Evolutionary conservation across 2,329 filamentous ascomycete genomes (phyloP).

Genomic region (Fusarium nygamai): DNA sequence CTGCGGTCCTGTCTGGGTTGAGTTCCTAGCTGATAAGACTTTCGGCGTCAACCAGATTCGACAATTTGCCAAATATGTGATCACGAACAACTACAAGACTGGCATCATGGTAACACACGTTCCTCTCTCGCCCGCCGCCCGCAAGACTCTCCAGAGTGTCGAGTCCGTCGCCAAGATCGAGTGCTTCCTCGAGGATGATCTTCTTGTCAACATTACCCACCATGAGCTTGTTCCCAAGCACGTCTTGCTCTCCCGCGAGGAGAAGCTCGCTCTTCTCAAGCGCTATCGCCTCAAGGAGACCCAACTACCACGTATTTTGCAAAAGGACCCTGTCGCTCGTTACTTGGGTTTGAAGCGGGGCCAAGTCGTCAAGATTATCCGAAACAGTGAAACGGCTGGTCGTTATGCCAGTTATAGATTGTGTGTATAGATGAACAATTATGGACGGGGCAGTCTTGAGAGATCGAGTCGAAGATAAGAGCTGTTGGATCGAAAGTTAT

Average conservation of each 20-base stretch:
- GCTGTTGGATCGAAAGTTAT: slow-evolving; percentile 21
- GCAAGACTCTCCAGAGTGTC: slow-evolving; percentile 84
- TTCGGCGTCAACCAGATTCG: slow-evolving; percentile 95
- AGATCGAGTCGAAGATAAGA: neutral
- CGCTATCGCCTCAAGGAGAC: slow-evolving; percentile 97
- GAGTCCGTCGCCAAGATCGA: slow-evolving; percentile 84
- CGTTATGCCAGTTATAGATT: slow-evolving; percentile 94
- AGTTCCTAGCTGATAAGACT: slow-evolving; percentile 83
- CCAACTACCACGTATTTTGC: slow-evolving; percentile 90
- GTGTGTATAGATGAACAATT: slow-evolving; percentile 59
- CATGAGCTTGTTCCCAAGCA: slow-evolving; percentile 97
- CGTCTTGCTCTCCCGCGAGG: slow-evolving; percentile 86
- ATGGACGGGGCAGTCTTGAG: neutral
- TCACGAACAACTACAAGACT: slow-evolving; percentile 82
- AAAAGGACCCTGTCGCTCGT: slow-evolving; percentile 89
- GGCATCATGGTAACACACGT: slow-evolving; percentile 90
- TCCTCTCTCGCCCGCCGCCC: slow-evolving; percentile 83
- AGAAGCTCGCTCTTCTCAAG: slow-evolving; percentile 86
- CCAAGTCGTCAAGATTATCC: slow-evolving; percentile 98
- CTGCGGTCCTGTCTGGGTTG: slow-evolving; percentile 90
- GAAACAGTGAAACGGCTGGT: slow-evolving; percentile 93
- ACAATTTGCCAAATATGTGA: slow-evolving; percentile 84
- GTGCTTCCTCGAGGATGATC: slow-evolving; percentile 93
- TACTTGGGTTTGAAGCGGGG: slow-evolving; percentile 91
- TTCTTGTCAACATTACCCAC: slow-evolving; percentile 97